Conservation (phyloP, 2,329 filamentous ascomycete species). For the Venturia effusa region DNA sequence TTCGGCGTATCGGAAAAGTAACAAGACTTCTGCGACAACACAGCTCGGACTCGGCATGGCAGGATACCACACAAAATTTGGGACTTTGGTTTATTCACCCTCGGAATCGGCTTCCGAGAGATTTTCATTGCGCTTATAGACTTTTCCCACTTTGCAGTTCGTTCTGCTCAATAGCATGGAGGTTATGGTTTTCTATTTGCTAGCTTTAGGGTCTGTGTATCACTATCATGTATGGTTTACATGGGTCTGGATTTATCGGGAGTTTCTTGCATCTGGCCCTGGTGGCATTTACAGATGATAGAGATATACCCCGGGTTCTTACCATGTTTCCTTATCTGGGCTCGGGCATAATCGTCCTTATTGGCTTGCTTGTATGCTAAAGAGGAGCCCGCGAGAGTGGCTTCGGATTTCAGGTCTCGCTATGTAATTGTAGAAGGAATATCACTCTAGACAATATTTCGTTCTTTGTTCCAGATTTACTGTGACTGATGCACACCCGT, state of each 20-base stretch:
- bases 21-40: not conserved
- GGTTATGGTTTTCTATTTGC: not conserved
- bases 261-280: not conserved
- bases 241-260: not conserved
- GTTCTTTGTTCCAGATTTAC: not conserved
- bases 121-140: not conserved
- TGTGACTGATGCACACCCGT: too few relatives aligned
- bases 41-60: not conserved
- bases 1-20: slow-evolving; percentile 2
- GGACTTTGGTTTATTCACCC: not conserved
- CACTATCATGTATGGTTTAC: not conserved
- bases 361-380: not conserved
- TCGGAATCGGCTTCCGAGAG: not conserved
- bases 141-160: not conserved
- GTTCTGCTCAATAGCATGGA: slow-evolving; percentile 1
- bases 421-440: slow-evolving; percentile 4
- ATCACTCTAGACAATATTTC: not conserved
- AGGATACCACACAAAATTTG: slow-evolving; percentile 3
- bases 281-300: not conserved
- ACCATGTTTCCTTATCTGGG: not conserved
- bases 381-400: not conserved
- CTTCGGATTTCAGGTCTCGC: not conserved
- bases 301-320: not conserved
- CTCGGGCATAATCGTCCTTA: not conserved
- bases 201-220: not conserved